Evolutionary conservation across 2,329 filamentous ascomycete genomes (phyloP), one percentile per base, ranked within the genome.

Genomic region (Calonectria honghensis): DNA sequence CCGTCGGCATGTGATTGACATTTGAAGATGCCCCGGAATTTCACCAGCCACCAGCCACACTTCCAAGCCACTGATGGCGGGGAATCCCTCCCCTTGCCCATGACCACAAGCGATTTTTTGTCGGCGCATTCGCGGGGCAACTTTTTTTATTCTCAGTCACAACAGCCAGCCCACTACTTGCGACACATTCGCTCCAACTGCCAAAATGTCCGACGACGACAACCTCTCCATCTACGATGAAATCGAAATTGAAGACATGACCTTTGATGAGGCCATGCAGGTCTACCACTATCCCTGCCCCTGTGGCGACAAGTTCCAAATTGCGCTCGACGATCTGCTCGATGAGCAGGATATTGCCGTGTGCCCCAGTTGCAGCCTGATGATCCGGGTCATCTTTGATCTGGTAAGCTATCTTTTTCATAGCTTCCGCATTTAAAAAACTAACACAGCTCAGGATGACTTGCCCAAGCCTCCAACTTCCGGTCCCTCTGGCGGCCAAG

Each of bases 171-270:
- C 63, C 35, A 72, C 57, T 18, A n/a, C 50, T 7, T 31, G 29
- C 27, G 51, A 52, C 45, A 39, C 6, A 31, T 54, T 32, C 24
- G 59, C 27, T 39, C 63, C 16, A 57, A 39, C 37, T 31, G 35
- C 57, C 70, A 87, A 79, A 72, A 93, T 93, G 91, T 89, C 92
- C 45, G 92, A 93, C 83, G 91, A 93, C 77, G 89, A 91, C 68
- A 87, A 88, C 41, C 85, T 94, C 72, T 92, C 94, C 79, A 95
- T 98, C 84, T 98, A 98, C 89, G 96, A 98, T 83, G 96, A 98
- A 86, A 96, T 98, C 86, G 96, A 98, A 85, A 98, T 98, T 88
- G 96, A 98, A 85, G 97, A 99, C 86, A 98, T 98, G 96, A 97
- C 94, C 82, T 98, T 92, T 85, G 96, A 98, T 85, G 88, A 92